Base-by-base conservation (phyloP, 2,329 filamentous ascomycete genomes). In the Sporothrix luriei region DNA sequence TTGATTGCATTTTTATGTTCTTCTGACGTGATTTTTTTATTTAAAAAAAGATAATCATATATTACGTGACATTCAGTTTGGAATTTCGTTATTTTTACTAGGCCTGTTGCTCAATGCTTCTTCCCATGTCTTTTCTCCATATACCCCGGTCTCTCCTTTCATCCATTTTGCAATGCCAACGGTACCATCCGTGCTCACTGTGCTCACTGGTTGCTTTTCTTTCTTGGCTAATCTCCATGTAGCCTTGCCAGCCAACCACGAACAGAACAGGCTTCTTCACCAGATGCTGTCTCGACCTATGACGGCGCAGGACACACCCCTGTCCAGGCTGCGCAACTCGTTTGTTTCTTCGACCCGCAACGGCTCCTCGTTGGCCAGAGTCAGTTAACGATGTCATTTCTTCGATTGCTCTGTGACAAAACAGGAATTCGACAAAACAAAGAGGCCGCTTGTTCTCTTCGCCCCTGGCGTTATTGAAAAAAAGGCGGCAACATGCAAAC, bases 321-420 rank as follows among this genome's bases (percentile, higher is more conserved):
- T 62, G 57, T 62, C 57, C 1, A 61, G 38, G 57, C n/a, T 46
- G 57, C 46, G 57, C 38, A 49, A 64, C 61, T 33, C 43, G 21
- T 14, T 29, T 48, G 19, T n/a, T 49, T 64, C 43, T 64, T 64
- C 43, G 49, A 64, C 61, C 49, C 61, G 43, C 61, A 64, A 64
- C 61, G 43, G 61, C 43, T 13, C 46, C 24, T 64, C 43, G 43
- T 64, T 64, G 61, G 59, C 48, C 59, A 64, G 33, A 61, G 4
- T 43, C 29, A 4, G 46, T 21, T 26, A 26, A 13, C 40, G 13
- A 26, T 62, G 57, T 62, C 57, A 46, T 43, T 24, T 55, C 29
- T 14, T 24, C 55, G 40, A 10, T 40, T 24, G 19, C 19, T 14
- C 14, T 46, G 19, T 61, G 21, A 43, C 26, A 21, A 40, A 43